phyloP scores from a whole-genome alignment of 2,329 filamentous ascomycete genomes.

The Penicillium aurantiogriseum region DNA sequence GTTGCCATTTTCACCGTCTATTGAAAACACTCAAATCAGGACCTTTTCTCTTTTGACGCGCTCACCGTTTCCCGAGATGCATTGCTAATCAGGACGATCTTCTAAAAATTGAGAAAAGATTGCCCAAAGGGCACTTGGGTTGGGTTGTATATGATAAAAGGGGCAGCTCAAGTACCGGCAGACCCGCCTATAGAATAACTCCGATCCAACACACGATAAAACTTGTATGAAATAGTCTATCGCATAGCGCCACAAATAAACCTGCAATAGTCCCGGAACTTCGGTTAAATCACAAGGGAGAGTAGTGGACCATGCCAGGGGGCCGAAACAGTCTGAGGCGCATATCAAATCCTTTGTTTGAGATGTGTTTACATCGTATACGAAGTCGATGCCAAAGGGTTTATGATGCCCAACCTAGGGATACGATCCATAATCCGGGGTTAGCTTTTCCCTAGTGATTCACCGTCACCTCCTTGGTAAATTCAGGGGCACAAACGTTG shows the following conservation, averaged over 20 bases:
- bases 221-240: not conserved
- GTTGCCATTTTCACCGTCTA: not conserved
- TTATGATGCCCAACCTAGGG: not conserved
- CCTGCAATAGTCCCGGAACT: not conserved
- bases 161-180: not conserved
- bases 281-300: not conserved
- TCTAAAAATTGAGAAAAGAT: not conserved
- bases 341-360: constrained; percentile 4
- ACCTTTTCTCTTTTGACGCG: not conserved
- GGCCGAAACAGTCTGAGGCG: constrained; percentile 9
- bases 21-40: not conserved
- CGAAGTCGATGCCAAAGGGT: not conserved
- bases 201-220: not conserved
- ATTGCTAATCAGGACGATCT: not conserved
- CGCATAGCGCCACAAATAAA: not conserved
- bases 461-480: not conserved
- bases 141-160: not conserved
- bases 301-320: constrained; percentile 3
- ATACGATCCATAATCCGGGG: not conserved
- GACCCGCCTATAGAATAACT: not conserved
- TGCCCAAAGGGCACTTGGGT: not conserved
- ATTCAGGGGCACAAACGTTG: constrained; percentile 6
- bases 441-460: not conserved
- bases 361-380: not conserved
- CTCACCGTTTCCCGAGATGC: not conserved